phyloP scores from a whole-genome alignment of 2,329 filamentous ascomycete genomes.

The Penicillium janthinellum region DNA sequence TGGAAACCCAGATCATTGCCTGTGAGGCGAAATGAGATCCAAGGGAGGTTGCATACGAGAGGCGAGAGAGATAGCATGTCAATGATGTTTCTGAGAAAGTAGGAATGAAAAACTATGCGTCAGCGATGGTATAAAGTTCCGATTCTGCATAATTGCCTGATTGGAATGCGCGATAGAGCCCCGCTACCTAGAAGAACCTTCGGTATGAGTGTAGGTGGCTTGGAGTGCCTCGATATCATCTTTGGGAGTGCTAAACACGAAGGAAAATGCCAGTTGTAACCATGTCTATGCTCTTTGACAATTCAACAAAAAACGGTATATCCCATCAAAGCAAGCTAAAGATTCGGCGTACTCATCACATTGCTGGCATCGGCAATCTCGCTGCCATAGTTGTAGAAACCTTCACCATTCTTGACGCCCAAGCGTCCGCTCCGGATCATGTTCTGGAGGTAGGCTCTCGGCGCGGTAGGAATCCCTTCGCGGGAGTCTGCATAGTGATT shows the following conservation, averaged over 20 bases:
- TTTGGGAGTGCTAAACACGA: neutral
- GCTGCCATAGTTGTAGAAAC: conserved; percentile 38
- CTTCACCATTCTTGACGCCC: conserved; percentile 36
- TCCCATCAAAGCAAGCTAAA: neutral
- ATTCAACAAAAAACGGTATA: neutral
- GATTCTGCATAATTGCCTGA: neutral
- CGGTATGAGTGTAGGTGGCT: too few relatives aligned
- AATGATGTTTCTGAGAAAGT: neutral
- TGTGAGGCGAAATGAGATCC: neutral
- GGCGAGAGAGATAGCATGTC: too few relatives aligned
- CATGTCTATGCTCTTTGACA: neutral
- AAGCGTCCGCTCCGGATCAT: conserved; percentile 37
- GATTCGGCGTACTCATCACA: neutral
- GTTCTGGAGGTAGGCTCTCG: conserved; percentile 35
- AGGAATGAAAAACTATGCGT: neutral
- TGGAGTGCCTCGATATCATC: too few relatives aligned
- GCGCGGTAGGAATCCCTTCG: conserved; percentile 31
- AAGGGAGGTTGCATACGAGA: neutral
- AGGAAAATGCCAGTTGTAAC: neutral
- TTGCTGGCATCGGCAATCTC: neutral
- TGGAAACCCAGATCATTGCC: neutral
- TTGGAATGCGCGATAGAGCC: too few relatives aligned
- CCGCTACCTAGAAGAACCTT: too few relatives aligned
- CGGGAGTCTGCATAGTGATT: conserved; percentile 42
- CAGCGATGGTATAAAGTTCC: neutral